Conservation (phyloP, 345 rosid species). For the Fremontodendron californicum region DNA sequence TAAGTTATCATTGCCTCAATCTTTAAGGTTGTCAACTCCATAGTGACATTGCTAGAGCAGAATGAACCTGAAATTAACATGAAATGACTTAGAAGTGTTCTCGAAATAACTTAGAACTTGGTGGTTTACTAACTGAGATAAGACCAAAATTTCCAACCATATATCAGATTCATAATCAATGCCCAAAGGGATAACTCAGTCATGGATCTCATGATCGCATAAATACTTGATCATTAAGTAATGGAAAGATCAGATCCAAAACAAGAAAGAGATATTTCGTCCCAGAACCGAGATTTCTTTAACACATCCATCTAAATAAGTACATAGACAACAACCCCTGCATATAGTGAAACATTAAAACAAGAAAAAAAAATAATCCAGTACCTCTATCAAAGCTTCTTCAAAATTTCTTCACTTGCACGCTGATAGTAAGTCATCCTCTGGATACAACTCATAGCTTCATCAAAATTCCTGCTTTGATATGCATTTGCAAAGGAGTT, state of each 20-base stretch:
- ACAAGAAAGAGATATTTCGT: not conserved
- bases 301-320: not conserved
- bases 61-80: not conserved
- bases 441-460: constrained; percentile 58
- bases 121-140: not conserved
- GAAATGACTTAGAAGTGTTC: not conserved
- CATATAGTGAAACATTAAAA: not conserved
- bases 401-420: constrained; percentile 69
- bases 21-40: not conserved
- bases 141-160: too few species aligned
- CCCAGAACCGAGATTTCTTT: not conserved
- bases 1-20: not conserved
- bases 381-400: constrained; percentile 56
- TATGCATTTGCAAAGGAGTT: constrained; percentile 56
- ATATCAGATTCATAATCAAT: not conserved
- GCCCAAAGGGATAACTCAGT: not conserved
- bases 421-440: constrained; percentile 89
- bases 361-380: not conserved
- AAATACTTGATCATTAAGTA: too few species aligned
- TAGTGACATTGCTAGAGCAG: not conserved
- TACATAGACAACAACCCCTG: not conserved
- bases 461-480: constrained; percentile 52
- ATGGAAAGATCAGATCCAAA: not conserved
- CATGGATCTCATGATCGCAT: not conserved
- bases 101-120: not conserved